A percentile compares a stretch with the other conserved stretches of the same genome.
Conservation (phyloP, 768 basidiomycete genomes). For the Phanerochaete carnosa region DNA sequence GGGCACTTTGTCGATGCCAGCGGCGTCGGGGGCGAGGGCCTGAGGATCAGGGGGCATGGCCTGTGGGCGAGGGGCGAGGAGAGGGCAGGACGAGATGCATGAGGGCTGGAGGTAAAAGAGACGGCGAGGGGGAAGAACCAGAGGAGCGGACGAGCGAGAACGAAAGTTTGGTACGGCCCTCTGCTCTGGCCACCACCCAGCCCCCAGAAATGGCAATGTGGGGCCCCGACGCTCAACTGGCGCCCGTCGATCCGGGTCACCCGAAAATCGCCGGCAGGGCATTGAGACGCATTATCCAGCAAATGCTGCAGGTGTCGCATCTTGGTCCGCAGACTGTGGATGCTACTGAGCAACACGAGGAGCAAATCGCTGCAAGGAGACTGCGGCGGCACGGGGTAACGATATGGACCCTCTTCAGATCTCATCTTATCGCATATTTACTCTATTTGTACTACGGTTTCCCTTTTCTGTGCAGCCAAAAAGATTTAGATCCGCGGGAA, state of each 20-base stretch:
- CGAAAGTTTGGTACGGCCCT: conserved; percentile 16
- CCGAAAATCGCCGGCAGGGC: conserved; percentile 9
- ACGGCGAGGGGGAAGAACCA: conserved; percentile 8
- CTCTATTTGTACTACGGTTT: no score
- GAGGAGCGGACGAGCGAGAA: conserved; percentile 12
- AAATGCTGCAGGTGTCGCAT: no score
- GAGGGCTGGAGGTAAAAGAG: conserved; percentile 10
- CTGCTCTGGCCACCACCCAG: neutral
- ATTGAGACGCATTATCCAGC: no score
- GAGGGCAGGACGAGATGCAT: conserved; percentile 4
- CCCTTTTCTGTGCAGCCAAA: no score
- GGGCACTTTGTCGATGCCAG: neutral
- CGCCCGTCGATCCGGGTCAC: neutral
- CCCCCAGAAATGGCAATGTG: neutral
- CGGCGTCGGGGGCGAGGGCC: neutral
- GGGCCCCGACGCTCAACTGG: conserved; percentile 4
- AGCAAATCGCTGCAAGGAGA: no score
- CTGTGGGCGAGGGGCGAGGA: conserved; percentile 9
- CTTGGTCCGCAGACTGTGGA: no score
- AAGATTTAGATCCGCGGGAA: no score
- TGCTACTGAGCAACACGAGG: no score
- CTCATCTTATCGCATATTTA: no score
- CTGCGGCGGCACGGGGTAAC: no score
- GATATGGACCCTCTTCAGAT: no score
- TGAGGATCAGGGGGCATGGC: conserved; percentile 5